A percentile compares a stretch with the other conserved stretches of the same genome.
Conservation (phyloP, 2,329 filamentous ascomycete genomes). For the Aureobasidium pullulans region DNA sequence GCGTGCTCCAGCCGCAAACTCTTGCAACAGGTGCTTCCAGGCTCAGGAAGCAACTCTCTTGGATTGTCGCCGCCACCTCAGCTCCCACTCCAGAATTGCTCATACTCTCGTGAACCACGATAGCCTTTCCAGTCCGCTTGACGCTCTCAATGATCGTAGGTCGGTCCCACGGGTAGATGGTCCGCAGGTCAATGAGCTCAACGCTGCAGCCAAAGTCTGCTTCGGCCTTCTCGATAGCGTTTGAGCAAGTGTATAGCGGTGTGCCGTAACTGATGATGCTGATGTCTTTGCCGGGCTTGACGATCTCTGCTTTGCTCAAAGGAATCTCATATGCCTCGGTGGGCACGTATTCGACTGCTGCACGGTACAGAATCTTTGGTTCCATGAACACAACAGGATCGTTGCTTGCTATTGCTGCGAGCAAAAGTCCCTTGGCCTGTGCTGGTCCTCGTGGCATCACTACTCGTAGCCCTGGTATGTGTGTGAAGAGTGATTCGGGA, state of each 20-base stretch:
- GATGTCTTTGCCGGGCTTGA: constrained; percentile 72
- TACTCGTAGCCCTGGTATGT: constrained; percentile 77
- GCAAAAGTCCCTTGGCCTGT: constrained; percentile 80
- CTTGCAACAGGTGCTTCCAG: constrained; percentile 79
- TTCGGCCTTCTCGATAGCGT: constrained; percentile 68
- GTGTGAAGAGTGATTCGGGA: constrained; percentile 80
- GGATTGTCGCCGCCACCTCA: constrained; percentile 80
- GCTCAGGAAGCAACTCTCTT: constrained; percentile 76
- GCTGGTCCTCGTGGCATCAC: constrained; percentile 78
- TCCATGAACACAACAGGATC: constrained; percentile 93
- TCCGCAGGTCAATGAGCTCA: constrained; percentile 81
- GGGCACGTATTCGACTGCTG: constrained; percentile 86
- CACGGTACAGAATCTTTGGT: constrained; percentile 86
- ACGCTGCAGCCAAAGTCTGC: constrained; percentile 68
- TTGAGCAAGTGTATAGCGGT: constrained; percentile 74
- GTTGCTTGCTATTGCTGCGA: constrained; percentile 67
- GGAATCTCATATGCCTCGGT: constrained; percentile 73
- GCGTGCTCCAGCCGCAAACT: constrained; percentile 85
- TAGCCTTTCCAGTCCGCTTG: constrained; percentile 73
- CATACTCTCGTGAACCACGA: constrained; percentile 91
- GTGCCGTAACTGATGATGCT: constrained; percentile 87
- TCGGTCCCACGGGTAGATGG: constrained; percentile 88
- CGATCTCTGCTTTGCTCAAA: constrained; percentile 73
- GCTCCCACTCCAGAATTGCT: constrained; percentile 83
- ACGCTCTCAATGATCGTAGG: constrained; percentile 74